Percentiles rank a stretch among this genome's conserved stretches.
Evolutionary conservation across 768 basidiomycete species (phyloP).

Genomic region (Lentinula guzmanii): DNA sequence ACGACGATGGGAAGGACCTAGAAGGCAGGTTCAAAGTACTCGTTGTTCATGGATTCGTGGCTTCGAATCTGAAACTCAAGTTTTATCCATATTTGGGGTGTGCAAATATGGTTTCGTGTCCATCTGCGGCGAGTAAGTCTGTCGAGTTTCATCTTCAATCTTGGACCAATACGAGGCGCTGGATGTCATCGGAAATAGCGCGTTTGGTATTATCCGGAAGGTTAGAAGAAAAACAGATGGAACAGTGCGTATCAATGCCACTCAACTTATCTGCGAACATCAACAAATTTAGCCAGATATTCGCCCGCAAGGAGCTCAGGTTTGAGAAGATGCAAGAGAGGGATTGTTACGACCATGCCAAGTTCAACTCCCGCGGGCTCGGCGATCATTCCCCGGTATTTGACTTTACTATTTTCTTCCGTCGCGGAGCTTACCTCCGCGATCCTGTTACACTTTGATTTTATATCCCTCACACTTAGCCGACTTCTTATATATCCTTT

Average conservation of each 20-base stretch:
- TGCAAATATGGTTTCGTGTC: constrained; percentile 90
- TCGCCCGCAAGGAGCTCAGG: too few species aligned
- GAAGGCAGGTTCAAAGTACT: constrained; percentile 73
- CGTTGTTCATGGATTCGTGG: constrained; percentile 85
- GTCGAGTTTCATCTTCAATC: constrained; percentile 33
- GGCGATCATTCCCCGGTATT: too few species aligned
- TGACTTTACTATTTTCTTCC: too few species aligned
- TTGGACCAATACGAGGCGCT: constrained; percentile 82
- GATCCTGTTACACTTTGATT: too few species aligned
- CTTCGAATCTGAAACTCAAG: constrained; percentile 73
- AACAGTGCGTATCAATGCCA: constrained; percentile 42
- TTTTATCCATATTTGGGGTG: constrained; percentile 96
- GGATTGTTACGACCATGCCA: too few species aligned
- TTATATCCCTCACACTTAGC: too few species aligned
- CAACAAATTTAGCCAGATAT: constrained; percentile 39
- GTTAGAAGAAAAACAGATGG: constrained; percentile 83
- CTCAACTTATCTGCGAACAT: neutral
- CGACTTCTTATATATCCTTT: too few species aligned
- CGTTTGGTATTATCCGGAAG: constrained; percentile 97
- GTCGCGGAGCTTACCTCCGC: too few species aligned
- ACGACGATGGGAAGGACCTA: constrained; percentile 44
- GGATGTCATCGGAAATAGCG: constrained; percentile 94
- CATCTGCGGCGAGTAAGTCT: constrained; percentile 68
- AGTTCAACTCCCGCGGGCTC: too few species aligned
- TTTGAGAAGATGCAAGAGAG: constrained; percentile 96